These are phyloP conservation scores for Symbiodinium natans DNA, from an alignment of 73 alveolate species.

Conservation along the genomic window DNA sequence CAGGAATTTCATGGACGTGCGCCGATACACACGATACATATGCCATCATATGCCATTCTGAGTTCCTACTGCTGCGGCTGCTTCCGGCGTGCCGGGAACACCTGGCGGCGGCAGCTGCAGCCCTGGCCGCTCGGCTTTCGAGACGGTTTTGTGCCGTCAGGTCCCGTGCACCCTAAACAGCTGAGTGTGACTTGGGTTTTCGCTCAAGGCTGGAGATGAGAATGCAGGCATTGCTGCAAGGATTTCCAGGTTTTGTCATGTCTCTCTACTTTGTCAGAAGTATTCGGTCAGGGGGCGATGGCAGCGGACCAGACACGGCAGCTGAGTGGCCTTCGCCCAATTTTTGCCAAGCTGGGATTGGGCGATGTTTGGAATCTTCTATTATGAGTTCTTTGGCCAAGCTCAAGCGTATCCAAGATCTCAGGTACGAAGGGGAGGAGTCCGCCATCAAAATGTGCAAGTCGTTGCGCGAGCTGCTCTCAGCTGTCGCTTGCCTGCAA, in stretches of 20 bases:
- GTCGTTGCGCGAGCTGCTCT: not conserved
- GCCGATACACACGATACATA: too few species aligned
- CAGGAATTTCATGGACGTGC: too few species aligned
- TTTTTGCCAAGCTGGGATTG: not conserved
- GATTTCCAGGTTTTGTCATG: too few species aligned
- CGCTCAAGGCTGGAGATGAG: not conserved
- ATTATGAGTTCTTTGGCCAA: too few species aligned
- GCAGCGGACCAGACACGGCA: not conserved
- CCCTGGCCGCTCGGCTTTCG: not conserved
- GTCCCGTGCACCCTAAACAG: not conserved
- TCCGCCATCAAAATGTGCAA: slow-evolving; percentile 41
- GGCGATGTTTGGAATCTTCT: too few species aligned
- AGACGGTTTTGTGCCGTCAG: not conserved
- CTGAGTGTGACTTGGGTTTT: not conserved
- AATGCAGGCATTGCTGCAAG: not conserved
- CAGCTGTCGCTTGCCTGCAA: not conserved
- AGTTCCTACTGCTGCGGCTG: slow-evolving; percentile 51
- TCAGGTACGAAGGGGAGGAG: slow-evolving; percentile 80
- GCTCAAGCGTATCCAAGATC: too few species aligned
- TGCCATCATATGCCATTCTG: not conserved
- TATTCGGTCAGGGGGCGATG: not conserved
- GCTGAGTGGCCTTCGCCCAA: slow-evolving; percentile 12
- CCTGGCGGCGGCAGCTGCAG: slow-evolving; percentile 77
- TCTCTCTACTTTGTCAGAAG: too few species aligned
- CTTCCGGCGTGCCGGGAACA: slow-evolving; percentile 90